A percentile compares a stretch with the other conserved stretches of the same genome.
phyloP scores from a whole-genome alignment of 192 early-diverging fungal species.

The Thamnidium elegans region DNA sequence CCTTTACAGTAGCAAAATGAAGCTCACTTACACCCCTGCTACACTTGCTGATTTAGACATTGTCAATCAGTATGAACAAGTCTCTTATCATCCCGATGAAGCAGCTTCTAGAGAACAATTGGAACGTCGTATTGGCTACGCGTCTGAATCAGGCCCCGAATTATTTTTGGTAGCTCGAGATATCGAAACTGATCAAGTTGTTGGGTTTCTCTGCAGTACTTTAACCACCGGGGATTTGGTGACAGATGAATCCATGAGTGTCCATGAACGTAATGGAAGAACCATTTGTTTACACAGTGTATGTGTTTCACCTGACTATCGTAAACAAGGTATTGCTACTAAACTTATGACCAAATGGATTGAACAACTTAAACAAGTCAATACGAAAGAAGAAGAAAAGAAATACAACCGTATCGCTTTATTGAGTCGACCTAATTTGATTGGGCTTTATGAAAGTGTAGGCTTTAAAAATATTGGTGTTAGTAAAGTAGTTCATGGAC shows the following conservation, averaged over 20 bases:
- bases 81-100: slow-evolving; percentile 44
- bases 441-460: slow-evolving; percentile 58
- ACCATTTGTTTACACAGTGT: slow-evolving; percentile 72
- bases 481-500: slow-evolving; percentile 63
- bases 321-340: slow-evolving; percentile 57
- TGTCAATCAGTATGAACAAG: slow-evolving; percentile 9
- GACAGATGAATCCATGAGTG: slow-evolving; percentile 63
- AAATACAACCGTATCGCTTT: slow-evolving; percentile 49
- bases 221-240: slow-evolving; percentile 39
- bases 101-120: slow-evolving; percentile 44
- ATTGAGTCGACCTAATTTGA: slow-evolving; percentile 52
- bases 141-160: slow-evolving; percentile 23
- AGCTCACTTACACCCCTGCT: background rate
- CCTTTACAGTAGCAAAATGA: background rate
- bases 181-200: slow-evolving; percentile 25
- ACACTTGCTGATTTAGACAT: slow-evolving; percentile 16
- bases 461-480: slow-evolving; percentile 56
- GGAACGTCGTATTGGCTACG: slow-evolving; percentile 33
- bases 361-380: slow-evolving; percentile 27
- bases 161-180: slow-evolving; percentile 39
- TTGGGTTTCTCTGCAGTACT: slow-evolving; percentile 65
- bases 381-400: background rate
- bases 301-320: slow-evolving; percentile 47
- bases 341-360: slow-evolving; percentile 49
- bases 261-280: slow-evolving; percentile 55